Conservation (phyloP, 2,329 filamentous ascomycete species). For the Colletotrichum godetiae region DNA sequence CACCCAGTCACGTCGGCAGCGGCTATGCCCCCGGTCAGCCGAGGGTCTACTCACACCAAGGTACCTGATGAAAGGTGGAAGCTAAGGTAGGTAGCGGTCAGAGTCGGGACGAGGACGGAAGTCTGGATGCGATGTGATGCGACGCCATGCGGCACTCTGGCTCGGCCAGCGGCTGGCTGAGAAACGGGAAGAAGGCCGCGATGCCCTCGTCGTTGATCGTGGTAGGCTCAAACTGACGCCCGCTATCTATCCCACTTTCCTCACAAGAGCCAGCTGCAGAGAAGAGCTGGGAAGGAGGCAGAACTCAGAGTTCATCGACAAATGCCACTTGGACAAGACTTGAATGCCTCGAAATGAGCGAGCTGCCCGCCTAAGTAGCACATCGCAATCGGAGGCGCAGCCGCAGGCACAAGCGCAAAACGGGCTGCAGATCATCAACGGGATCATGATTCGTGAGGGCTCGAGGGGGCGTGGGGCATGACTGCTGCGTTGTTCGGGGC, state of each 20-base stretch:
- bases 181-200: neutral
- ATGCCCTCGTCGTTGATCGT: neutral
- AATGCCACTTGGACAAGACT: too few relatives aligned
- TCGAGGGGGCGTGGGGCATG: too few relatives aligned
- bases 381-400: neutral
- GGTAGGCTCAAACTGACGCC: neutral
- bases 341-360: too few relatives aligned
- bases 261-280: neutral
- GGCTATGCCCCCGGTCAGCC: constrained; percentile 13
- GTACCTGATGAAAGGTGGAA: neutral
- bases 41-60: neutral
- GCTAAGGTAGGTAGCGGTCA: neutral
- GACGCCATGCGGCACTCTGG: neutral
- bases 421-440: neutral
- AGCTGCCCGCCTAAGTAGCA: neutral
- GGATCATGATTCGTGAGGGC: neutral
- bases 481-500: neutral
- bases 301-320: too few relatives aligned
- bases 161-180: neutral
- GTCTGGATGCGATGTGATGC: neutral
- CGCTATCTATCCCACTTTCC: neutral
- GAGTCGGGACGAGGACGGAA: constrained; percentile 3
- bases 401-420: neutral
- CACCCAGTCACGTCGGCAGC: neutral
- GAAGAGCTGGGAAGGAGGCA: too few relatives aligned